Evolutionary conservation across 1,284 basidiomycete species (phyloP).

Genomic region (Apiotrichum mycotoxinovorans): DNA sequence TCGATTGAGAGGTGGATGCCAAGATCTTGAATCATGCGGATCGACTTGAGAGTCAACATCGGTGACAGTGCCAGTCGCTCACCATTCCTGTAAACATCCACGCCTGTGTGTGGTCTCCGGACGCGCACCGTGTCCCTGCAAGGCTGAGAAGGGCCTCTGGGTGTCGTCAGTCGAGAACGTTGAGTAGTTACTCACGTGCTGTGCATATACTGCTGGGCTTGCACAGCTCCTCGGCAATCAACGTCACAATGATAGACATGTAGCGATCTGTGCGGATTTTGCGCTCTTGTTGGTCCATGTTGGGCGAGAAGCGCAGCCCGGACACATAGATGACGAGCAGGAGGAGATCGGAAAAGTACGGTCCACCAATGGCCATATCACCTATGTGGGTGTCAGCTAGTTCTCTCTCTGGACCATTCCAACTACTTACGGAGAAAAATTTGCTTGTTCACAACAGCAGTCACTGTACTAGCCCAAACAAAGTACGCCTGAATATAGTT

Average conservation of each 20-base stretch:
- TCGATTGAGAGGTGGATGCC: conserved; percentile 27
- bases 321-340: conserved; percentile 23
- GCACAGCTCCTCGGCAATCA: conserved; percentile 21
- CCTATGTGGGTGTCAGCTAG: conserved; percentile 7
- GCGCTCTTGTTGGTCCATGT: conserved; percentile 19
- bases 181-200: conserved; percentile 6
- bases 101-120: conserved; percentile 24
- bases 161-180: background rate
- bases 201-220: conserved; percentile 20
- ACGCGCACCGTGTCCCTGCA: conserved; percentile 20
- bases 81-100: conserved; percentile 28
- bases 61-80: background rate
- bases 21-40: conserved; percentile 19
- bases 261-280: conserved; percentile 14
- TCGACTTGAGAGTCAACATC: conserved; percentile 5
- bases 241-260: conserved; percentile 19
- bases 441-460: conserved; percentile 15
- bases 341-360: conserved; percentile 25
- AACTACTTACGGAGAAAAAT: conserved; percentile 19
- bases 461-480: conserved; percentile 19
- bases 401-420: background rate
- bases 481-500: conserved; percentile 23
- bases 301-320: conserved; percentile 21
- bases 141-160: conserved; percentile 21
- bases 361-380: conserved; percentile 25